These are phyloP conservation scores for Blastobotrys elegans DNA, from an alignment of 1,139 yeast genomes.

Conservation along the genomic window DNA sequence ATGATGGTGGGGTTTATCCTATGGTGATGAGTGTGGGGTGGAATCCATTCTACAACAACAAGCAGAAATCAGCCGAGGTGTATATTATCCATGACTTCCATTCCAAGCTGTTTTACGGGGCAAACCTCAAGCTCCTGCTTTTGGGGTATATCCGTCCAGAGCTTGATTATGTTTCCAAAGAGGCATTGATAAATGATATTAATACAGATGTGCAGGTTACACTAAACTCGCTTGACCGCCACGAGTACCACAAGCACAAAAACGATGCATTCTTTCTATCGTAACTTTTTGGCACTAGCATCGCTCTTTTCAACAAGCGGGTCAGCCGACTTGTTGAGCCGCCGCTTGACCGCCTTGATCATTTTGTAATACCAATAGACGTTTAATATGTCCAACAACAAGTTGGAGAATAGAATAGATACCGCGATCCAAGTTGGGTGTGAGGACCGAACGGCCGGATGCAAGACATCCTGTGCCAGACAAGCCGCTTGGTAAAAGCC, in stretches of 20 bases:
- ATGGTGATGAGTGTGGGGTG: conserved; percentile 96
- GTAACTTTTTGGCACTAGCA: background rate
- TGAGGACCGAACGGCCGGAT: background rate
- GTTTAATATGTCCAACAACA: conserved; percentile 63
- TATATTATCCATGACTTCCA: conserved; percentile 76
- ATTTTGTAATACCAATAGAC: conserved; percentile 64
- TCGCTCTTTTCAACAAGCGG: conserved; percentile 4
- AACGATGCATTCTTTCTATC: conserved; percentile 21
- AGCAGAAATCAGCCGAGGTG: conserved; percentile 45
- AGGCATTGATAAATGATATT: conserved; percentile 83
- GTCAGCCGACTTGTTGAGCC: conserved; percentile 5
- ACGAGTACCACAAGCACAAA: conserved; percentile 32
- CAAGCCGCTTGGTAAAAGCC: conserved; percentile 69
- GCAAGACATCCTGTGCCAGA: conserved; percentile 26
- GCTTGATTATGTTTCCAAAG: conserved; percentile 76
- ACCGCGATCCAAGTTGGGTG: conserved; percentile 42
- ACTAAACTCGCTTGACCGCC: conserved; percentile 41
- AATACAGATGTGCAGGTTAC: conserved; percentile 74
- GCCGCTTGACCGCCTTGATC: conserved; percentile 51
- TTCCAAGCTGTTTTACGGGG: conserved; percentile 69
- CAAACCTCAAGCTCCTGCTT: conserved; percentile 58
- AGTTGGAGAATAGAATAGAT: conserved; percentile 56
- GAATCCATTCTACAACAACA: conserved; percentile 88
- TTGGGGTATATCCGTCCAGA: conserved; percentile 93
- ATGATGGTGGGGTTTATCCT: conserved; percentile 50